Evolutionary conservation across 495 filamentous ascomycete species (phyloP).

Genomic region (Talaromyces stipitatus): DNA sequence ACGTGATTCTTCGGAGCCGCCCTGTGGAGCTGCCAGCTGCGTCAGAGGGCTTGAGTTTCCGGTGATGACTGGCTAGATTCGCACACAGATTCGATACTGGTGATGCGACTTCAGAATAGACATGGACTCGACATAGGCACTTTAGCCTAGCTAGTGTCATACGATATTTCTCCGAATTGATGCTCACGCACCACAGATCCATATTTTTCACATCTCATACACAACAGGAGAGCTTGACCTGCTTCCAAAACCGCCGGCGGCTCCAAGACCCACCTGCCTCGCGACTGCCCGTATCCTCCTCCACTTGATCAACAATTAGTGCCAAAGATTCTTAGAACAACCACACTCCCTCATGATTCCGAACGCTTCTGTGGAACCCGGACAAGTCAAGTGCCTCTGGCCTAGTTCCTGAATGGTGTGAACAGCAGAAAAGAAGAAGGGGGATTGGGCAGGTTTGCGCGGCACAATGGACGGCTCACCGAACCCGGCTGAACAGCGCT

Average conservation of each 20-base stretch:
- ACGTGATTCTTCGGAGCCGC: background rate
- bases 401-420: background rate
- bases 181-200: background rate
- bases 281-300: background rate
- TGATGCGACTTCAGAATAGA: too few species aligned
- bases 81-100: too few species aligned
- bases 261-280: background rate
- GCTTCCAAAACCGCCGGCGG: background rate
- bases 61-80: background rate
- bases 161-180: background rate
- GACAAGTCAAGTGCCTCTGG: background rate
- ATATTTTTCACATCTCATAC: background rate
- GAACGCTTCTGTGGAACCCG: background rate
- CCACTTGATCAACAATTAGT: background rate
- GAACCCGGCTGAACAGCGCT: constrained; percentile 47
- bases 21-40: background rate
- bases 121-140: background rate
- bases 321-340: background rate
- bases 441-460: constrained; percentile 15
- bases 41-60: background rate
- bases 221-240: background rate
- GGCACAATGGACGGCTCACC: constrained; percentile 29
- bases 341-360: background rate
- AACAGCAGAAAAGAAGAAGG: background rate
- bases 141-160: too few species aligned